phyloP scores from a whole-genome alignment of 148 eudicot genomes.

The Agrostemma githago region DNA sequence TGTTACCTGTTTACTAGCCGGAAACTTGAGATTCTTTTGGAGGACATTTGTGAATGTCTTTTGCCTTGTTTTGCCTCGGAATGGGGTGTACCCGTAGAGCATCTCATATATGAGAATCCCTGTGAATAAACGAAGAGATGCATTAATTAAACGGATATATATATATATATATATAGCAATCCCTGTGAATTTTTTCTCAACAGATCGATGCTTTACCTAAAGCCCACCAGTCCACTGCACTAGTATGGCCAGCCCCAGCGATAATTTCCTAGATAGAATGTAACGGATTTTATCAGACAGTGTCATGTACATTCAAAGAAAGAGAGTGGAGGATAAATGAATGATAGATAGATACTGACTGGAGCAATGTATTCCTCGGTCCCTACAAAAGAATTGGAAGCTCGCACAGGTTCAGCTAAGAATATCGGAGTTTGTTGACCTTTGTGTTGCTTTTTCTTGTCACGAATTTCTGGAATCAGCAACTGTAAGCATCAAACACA shows the following conservation, averaged over 20 bases:
- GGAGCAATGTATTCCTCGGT: conserved; percentile 99
- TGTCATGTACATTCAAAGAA: conserved; percentile 7
- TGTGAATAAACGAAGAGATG: conserved; percentile 21
- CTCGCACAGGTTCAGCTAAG: conserved; percentile 94
- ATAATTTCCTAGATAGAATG: conserved; percentile 72
- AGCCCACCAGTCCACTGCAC: conserved; percentile 99
- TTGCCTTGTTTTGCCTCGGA: conserved; percentile 98
- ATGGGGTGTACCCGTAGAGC: conserved; percentile 94
- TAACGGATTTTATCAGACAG: background rate
- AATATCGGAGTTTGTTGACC: conserved; percentile 73
- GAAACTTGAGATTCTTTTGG: conserved; percentile 76
- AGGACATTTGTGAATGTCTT: conserved; percentile 85
- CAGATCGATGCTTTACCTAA: conserved; percentile 47
- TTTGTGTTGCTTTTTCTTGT: conserved; percentile 65
- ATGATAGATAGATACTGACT: conserved; percentile 35
- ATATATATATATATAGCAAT: no score
- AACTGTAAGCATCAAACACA: conserved; percentile 43
- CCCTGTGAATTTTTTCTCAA: background rate
- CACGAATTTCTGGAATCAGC: conserved; percentile 52
- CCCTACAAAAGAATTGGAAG: conserved; percentile 98
- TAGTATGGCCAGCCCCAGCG: conserved; percentile 89
- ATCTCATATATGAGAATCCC: conserved; percentile 91
- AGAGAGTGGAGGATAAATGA: background rate
- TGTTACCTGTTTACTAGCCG: conserved; percentile 57
- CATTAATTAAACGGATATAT: background rate